phyloP scores from a whole-genome alignment of 1,284 basidiomycete species.

The Puccinia hordei region DNA sequence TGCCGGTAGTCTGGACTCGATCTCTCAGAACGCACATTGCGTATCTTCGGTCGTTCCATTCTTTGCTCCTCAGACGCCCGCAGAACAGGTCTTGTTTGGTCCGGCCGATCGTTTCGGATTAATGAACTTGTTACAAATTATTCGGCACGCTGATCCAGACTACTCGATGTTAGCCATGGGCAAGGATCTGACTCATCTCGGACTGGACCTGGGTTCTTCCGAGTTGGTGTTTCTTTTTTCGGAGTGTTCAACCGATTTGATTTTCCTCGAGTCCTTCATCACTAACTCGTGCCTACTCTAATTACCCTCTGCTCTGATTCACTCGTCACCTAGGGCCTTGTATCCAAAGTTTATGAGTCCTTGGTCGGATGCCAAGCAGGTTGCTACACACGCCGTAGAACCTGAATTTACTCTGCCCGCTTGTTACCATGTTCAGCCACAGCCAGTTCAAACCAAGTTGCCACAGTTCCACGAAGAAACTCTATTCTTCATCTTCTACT shows the following conservation, averaged over 20 bases:
- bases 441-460: conserved; percentile 83
- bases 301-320: not conserved
- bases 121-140: conserved; percentile 81
- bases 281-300: not conserved
- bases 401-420: conserved; percentile 80
- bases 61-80: conserved; percentile 65
- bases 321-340: conserved; percentile 67
- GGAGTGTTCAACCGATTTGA: not conserved
- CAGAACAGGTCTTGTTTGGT: conserved; percentile 88
- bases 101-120: conserved; percentile 96
- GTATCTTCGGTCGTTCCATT: conserved; percentile 16
- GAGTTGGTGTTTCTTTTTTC: conserved; percentile 57
- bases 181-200: conserved; percentile 88
- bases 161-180: conserved; percentile 82
- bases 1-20: conserved; percentile 38
- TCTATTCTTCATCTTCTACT: conserved; percentile 98
- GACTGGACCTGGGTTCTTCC: conserved; percentile 80
- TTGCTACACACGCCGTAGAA: conserved; percentile 71
- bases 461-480: conserved; percentile 93
- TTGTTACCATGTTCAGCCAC: conserved; percentile 91
- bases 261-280: no score
- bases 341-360: conserved; percentile 95
- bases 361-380: conserved; percentile 75
- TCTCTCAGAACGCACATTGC: conserved; percentile 29
- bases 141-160: conserved; percentile 80